Base-by-base conservation (phyloP, 352 stramenopile genomes). In the Phytophthora ohioensis region DNA sequence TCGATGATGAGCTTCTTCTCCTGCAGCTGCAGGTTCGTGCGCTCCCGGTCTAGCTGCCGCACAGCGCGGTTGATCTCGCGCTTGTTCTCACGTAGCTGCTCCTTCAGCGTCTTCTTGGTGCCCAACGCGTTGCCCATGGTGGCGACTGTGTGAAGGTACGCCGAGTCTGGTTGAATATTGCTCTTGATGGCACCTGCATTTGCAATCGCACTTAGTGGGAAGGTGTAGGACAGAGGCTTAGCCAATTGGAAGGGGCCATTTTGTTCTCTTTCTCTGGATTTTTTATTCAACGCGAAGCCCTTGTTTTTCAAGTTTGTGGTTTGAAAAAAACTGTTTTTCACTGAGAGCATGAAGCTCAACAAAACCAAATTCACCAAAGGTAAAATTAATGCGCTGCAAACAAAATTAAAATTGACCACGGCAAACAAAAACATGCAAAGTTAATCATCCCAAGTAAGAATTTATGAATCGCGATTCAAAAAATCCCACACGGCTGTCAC, bases 61-160 rank as follows among this genome's bases (percentile, higher is more conserved):
- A 99, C 91, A 30, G 97, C 97, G 57, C 96, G 87, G 49, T 97
- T 99, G 73, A 99, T 99, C 82, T 98, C 95, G 67, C 97, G 94
- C 82, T 99, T 99, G 80, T 99, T 99, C 84, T 99, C 96, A 48
- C 97, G 95, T 46, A 99, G 76, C 68, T 95, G 90, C 80, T 97
- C 90, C 79, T 94, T 93, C 39, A 93, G 59, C 65, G 89, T 94
- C 81, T 92, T 92, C 76, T 92, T 92, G 51, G 78, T 90, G 61
- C 82, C 86, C 43, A 91, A 45, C 49, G 83, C 71, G 72, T 94
- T 94, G 47, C 87, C 87, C 87, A 94, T 94, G 66, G 45, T 13
- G 12, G 2, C 21, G n/a, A 10, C 43, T 13, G 10, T 55, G 15
- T 55, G 8, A 54, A 38, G 17, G 27, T 15, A 54, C 13, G 8